These are phyloP conservation scores for Candida insectalens DNA, from an alignment of 805 yeast genomes.

Conservation along the genomic window DNA sequence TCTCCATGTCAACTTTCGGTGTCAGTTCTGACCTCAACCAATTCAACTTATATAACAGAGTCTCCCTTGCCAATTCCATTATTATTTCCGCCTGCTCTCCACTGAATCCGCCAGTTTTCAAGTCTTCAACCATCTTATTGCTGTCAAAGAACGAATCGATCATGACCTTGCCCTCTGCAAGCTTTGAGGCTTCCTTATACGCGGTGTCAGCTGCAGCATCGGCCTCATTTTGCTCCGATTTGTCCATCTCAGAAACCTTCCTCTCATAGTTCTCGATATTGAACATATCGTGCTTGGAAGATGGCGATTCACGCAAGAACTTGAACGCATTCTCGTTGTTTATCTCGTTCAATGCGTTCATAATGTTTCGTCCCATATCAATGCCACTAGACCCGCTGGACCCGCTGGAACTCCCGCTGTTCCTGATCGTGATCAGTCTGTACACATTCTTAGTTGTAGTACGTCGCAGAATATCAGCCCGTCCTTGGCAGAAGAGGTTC, in stretches of 20 bases:
- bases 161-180: conserved; percentile 13
- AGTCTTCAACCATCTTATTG: conserved; percentile 44
- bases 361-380: conserved; percentile 18
- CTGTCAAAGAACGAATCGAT: conserved; percentile 46
- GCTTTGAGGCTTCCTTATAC: too few species aligned
- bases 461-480: too few species aligned
- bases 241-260: neutral
- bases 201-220: neutral
- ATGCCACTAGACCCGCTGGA: neutral
- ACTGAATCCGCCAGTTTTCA: conserved; percentile 49
- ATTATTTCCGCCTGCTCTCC: conserved; percentile 51
- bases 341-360: conserved; percentile 19
- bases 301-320: conserved; percentile 1
- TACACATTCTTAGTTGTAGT: too few species aligned
- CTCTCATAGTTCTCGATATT: conserved; percentile 3
- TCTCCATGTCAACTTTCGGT: conserved; percentile 64
- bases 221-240: neutral
- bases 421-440: too few species aligned
- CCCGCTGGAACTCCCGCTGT: too few species aligned
- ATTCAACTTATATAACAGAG: conserved; percentile 29
- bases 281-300: conserved; percentile 1
- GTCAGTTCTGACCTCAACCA: conserved; percentile 38
- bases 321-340: conserved; percentile 14
- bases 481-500: too few species aligned
- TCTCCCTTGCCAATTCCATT: conserved; percentile 32